Percentiles rank a stretch among this genome's conserved stretches.
Conservation (phyloP, 2,329 filamentous ascomycete species). For the Paecilomyces dactylethromorphus region DNA sequence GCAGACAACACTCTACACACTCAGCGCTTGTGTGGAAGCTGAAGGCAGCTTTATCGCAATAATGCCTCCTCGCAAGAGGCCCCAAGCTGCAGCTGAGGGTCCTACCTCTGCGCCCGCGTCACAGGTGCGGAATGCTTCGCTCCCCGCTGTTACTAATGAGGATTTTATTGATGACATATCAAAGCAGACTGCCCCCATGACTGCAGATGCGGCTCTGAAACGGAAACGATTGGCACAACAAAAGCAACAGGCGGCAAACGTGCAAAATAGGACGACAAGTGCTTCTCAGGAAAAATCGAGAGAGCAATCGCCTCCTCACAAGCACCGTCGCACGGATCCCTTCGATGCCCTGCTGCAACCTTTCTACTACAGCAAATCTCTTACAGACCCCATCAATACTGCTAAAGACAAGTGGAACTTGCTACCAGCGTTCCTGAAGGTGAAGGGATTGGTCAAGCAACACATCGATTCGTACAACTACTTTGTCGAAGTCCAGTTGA, state of each 20-base stretch:
- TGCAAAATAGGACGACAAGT: constrained; percentile 9
- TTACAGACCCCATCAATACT: constrained; percentile 64
- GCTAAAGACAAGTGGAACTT: constrained; percentile 91
- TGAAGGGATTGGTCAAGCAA: constrained; percentile 94
- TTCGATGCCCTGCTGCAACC: constrained; percentile 62
- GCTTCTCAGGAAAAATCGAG: constrained; percentile 11
- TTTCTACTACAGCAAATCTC: constrained; percentile 62
- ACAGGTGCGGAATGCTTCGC: constrained; percentile 23
- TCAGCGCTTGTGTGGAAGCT: background rate
- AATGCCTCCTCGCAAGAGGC: constrained; percentile 34
- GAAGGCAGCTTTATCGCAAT: constrained; percentile 7
- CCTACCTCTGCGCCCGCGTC: constrained; percentile 19
- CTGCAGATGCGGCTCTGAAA: constrained; percentile 16
- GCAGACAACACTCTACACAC: background rate
- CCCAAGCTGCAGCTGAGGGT: constrained; percentile 20
- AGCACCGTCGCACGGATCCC: constrained; percentile 26
- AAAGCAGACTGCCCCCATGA: constrained; percentile 10
- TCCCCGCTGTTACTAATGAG: background rate
- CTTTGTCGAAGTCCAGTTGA: constrained; percentile 93
- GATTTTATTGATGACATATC: constrained; percentile 5
- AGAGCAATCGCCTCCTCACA: constrained; percentile 13
- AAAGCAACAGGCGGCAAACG: constrained; percentile 13
- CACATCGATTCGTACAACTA: constrained; percentile 99
- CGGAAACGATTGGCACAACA: constrained; percentile 22
- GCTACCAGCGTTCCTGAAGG: constrained; percentile 92